phyloP scores from a whole-genome alignment of 441 rosid species.

The Corymbia calophylla region DNA sequence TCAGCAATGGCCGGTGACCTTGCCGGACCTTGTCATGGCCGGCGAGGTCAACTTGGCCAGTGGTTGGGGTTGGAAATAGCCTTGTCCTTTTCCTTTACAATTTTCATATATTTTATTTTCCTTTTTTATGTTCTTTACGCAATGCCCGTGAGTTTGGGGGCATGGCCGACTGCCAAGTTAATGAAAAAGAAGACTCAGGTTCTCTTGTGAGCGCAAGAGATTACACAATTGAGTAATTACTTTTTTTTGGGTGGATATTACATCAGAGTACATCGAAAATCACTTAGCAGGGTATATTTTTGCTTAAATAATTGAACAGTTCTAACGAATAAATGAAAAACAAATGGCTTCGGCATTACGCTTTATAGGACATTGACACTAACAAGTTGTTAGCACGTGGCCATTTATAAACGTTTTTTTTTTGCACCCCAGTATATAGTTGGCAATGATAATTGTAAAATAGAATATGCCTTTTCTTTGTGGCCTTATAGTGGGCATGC shows the following conservation, averaged over 20 bases:
- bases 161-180: no score
- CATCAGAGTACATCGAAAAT: not conserved
- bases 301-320: not conserved
- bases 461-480: not conserved
- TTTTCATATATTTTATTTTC: no score
- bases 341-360: not conserved
- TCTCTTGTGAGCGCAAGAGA: no score
- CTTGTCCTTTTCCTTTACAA: no score
- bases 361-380: not conserved
- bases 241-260: not conserved
- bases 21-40: no score
- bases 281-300: no score
- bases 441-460: no score
- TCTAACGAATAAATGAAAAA: not conserved
- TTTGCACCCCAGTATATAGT: no score
- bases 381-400: not conserved
- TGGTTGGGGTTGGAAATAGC: fast-evolving
- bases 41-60: fast-evolving
- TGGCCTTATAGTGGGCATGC: not conserved
- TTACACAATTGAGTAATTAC: not conserved
- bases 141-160: no score
- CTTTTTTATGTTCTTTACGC: no score
- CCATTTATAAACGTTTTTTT: no score
- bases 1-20: fast-evolving
- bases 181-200: no score